Percentiles rank a stretch among this genome's conserved stretches.
phyloP scores from a whole-genome alignment of 2,329 filamentous ascomycete species.

The Cordyceps fumosorosea region DNA sequence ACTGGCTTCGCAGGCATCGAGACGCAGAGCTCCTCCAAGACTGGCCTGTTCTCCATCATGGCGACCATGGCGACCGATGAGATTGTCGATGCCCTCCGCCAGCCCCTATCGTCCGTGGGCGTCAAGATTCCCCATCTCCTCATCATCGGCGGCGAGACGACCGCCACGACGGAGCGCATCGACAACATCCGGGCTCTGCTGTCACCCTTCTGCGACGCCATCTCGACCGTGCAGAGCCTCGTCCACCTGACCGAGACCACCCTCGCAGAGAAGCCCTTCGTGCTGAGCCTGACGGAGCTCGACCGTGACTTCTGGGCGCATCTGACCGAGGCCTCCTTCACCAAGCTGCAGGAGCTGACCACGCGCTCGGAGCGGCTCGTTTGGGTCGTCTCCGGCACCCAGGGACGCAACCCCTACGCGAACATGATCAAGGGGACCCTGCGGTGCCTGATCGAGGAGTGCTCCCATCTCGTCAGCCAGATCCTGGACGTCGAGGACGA shows the following conservation, averaged over 20 bases:
- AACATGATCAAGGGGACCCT: conserved; percentile 6
- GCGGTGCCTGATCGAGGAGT: not conserved
- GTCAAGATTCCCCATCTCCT: not conserved
- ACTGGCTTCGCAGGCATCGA: not conserved
- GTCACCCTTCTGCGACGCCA: not conserved
- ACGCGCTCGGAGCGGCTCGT: not conserved
- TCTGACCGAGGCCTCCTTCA: not conserved
- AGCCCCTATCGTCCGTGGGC: not conserved
- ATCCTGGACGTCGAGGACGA: not conserved
- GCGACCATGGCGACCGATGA: conserved; percentile 1
- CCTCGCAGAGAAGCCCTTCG: not conserved
- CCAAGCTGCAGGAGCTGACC: not conserved
- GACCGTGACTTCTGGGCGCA: not conserved
- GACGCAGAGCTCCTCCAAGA: not conserved
- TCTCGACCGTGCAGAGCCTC: not conserved
- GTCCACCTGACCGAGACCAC: not conserved
- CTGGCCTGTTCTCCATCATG: not conserved
- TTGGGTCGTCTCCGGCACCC: not conserved
- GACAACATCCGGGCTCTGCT: not conserved
- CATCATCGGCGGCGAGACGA: not conserved
- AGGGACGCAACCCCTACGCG: not conserved
- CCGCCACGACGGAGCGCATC: not conserved
- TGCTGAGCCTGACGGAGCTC: not conserved
- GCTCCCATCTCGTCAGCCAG: not conserved
- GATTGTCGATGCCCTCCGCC: not conserved